Evolutionary conservation across 73 alveolate genomes (phyloP), one percentile per base, ranked within the genome.

Genomic region (Paramecium pentaurelia): DNA sequence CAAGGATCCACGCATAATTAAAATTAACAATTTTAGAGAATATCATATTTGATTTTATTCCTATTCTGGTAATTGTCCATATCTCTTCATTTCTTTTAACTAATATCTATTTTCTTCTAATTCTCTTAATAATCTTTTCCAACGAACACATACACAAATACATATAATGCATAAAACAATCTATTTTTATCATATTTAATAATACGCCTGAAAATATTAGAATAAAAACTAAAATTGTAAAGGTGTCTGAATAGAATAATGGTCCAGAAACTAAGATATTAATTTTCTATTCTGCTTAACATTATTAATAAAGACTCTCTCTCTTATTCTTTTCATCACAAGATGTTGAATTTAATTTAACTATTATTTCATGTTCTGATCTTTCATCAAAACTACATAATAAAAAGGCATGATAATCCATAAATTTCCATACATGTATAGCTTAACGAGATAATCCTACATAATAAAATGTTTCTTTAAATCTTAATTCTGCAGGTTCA

Each of bases 21-120:
- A 54, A 64, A 28, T 64, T 64, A 64, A 64, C 84, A 64, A 64
- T 64, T 64, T 64, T 64, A 64, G 84, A 64, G 84, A 64, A 64
- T 64, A 64, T 64, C 84, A 64, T 28, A 64, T 64, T 64, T 34
- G 84, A 64, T 64, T 34, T 32, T 64, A 28, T 25, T 64, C 84
- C 20, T 64, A 64, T 32, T 54, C 70, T 22, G 70, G 32, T 54
- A 64, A 64, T 28, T 22, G 49, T 0, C 84, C 84, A 27, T 64
- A 64, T 51, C 9, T 64, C 49, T 64, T 34, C 84, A 64, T 64
- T 64, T 64, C 84, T 32, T 34, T 64, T 32, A 64, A 32, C 47
- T 64, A 32, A 64, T 64, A 64, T 64, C 47, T 64, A 14, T 64
- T 64, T 3, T 28, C 84, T 64, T 64, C 84, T 64, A 64, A 27